A percentile compares a stretch with the other conserved stretches of the same genome.
Evolutionary conservation across 305 asterid genomes (phyloP).

Genomic region (Fraxinus greggii): DNA sequence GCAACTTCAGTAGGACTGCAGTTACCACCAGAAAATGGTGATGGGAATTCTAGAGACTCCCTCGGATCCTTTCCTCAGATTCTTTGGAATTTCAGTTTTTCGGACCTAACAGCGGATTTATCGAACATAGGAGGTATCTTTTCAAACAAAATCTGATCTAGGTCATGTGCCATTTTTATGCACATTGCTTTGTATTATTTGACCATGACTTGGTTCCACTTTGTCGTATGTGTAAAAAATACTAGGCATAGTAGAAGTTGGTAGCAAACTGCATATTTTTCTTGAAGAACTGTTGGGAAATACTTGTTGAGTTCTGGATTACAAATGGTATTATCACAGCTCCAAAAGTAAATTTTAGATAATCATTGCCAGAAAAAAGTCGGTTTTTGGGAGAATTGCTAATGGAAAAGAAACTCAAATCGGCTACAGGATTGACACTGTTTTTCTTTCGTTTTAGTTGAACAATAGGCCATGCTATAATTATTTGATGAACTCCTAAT

Average conservation of each 20-base stretch:
- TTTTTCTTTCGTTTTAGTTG: neutral
- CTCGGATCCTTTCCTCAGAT: slow-evolving; percentile 79
- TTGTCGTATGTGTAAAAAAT: neutral
- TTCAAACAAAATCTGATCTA: neutral
- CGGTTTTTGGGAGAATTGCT: neutral
- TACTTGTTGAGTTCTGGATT: neutral
- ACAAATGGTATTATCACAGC: neutral
- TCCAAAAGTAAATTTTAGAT: neutral
- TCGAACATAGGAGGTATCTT: slow-evolving; percentile 75
- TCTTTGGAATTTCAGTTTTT: slow-evolving; percentile 91
- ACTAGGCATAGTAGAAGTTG: neutral
- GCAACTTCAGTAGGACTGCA: slow-evolving; percentile 77
- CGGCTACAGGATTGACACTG: neutral
- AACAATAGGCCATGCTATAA: neutral
- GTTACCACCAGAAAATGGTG: slow-evolving; percentile 81
- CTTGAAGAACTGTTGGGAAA: neutral
- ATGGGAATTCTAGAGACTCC: slow-evolving; percentile 80
- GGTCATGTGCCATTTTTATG: neutral
- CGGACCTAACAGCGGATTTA: slow-evolving; percentile 90
- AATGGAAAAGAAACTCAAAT: neutral
- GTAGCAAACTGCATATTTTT: neutral
- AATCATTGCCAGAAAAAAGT: neutral
- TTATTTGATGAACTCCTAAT: neutral
- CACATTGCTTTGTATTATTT: neutral
- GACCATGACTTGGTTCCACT: neutral